A percentile compares a stretch with the other conserved stretches of the same genome.
These are phyloP conservation scores for Yarrowia bubula DNA, from an alignment of 805 yeast genomes.

Conservation along the genomic window DNA sequence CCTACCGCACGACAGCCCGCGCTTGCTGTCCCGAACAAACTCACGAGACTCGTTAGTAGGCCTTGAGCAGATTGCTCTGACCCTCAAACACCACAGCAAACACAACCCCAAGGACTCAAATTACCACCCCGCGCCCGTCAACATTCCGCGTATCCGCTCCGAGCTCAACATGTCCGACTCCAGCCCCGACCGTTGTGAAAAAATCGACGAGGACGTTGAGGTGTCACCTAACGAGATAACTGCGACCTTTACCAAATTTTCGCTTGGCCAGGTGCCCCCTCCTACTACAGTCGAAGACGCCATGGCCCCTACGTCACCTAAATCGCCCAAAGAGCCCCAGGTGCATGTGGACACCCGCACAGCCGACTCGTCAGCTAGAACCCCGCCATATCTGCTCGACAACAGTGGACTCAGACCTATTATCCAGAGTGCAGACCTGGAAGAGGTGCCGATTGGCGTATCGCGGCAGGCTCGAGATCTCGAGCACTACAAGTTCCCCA, in stretches of 20 bases:
- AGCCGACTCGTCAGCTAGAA: slow-evolving; percentile 11
- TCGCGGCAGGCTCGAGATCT: slow-evolving; percentile 77
- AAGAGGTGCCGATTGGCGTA: slow-evolving; percentile 95
- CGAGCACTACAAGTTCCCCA: slow-evolving; percentile 75
- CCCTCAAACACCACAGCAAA: slow-evolving; percentile 20
- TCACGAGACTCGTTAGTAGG: slow-evolving; percentile 19
- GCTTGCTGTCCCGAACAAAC: slow-evolving; percentile 6
- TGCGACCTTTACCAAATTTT: background rate
- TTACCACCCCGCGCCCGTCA: slow-evolving; percentile 27
- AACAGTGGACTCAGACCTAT: slow-evolving; percentile 27
- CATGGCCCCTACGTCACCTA: background rate
- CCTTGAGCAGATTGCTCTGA: slow-evolving; percentile 23
- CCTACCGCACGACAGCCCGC: slow-evolving; percentile 49
- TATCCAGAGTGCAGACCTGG: slow-evolving; percentile 82
- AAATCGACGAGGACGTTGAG: slow-evolving; percentile 16
- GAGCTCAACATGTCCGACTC: slow-evolving; percentile 27
- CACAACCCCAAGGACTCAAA: slow-evolving; percentile 3
- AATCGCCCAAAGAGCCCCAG: slow-evolving; percentile 13
- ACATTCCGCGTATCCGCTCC: slow-evolving; percentile 29
- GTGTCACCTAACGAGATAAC: background rate
- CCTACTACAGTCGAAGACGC: slow-evolving; percentile 7
- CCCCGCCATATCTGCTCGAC: slow-evolving; percentile 20
- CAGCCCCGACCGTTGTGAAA: slow-evolving; percentile 21
- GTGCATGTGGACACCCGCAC: background rate
- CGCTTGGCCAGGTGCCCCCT: background rate